Percentiles rank a stretch among this genome's conserved stretches.
Conservation (phyloP, 495 filamentous ascomycete species). For the Aspergillus ostianus region DNA sequence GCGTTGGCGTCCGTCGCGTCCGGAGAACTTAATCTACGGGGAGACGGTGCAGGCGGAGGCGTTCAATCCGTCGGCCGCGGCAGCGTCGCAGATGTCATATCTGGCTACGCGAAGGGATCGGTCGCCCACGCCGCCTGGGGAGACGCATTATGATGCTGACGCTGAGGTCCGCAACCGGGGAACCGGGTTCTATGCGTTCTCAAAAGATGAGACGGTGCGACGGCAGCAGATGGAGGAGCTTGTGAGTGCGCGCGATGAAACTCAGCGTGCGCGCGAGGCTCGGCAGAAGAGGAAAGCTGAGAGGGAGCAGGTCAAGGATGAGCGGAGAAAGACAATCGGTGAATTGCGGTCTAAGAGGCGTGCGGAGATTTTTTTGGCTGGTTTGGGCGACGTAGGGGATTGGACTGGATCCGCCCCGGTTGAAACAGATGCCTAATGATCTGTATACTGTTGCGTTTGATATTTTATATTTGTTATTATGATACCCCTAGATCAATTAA, state of each 20-base stretch:
- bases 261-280: conserved; percentile 59
- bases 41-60: conserved; percentile 77
- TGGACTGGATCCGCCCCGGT: background rate
- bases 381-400: conserved; percentile 25
- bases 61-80: conserved; percentile 66
- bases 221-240: conserved; percentile 74
- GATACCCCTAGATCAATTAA: background rate
- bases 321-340: conserved; percentile 56
- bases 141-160: conserved; percentile 79
- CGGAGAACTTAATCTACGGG: conserved; percentile 75
- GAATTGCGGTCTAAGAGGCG: conserved; percentile 57
- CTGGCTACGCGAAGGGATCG: conserved; percentile 73
- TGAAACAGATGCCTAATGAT: conserved; percentile 1
- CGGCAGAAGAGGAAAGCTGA: conserved; percentile 45
- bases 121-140: conserved; percentile 70
- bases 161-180: conserved; percentile 83
- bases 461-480: too few species aligned
- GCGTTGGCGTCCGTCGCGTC: conserved; percentile 59
- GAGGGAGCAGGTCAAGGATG: conserved; percentile 50
- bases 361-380: conserved; percentile 71
- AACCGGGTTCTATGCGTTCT: conserved; percentile 87
- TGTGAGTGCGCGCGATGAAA: conserved; percentile 61
- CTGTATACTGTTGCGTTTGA: background rate
- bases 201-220: conserved; percentile 62
- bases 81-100: conserved; percentile 63